Evolutionary conservation across 2,329 filamentous ascomycete species (phyloP), one percentile per base, ranked within the genome.

Genomic region (Cordyceps cicadae): DNA sequence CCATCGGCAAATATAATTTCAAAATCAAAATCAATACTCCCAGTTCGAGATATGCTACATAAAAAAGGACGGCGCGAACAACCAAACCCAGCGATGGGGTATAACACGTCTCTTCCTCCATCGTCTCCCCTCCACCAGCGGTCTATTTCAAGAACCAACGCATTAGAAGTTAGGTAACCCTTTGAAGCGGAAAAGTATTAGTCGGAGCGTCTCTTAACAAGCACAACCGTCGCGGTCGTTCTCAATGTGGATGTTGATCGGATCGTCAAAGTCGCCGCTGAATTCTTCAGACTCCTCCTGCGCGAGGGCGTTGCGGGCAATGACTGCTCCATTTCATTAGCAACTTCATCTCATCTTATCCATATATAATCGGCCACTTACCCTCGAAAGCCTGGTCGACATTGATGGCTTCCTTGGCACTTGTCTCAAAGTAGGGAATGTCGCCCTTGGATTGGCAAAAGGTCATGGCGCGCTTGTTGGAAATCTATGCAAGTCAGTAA

Each of bases 241-340:
- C 76, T 96, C 92, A 67, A 97, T 89, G 76, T 96, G 91, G 74
- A 99, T 97, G 75, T 96, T 96, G 77, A 99, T 97, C 55, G 93
- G 93, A 73, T 97, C 94, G 70, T 92, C 91, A 79, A 96, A 99
- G 74, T 97, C 94, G 63, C 92, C 92, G 74, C 89, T 95, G 77
- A 95, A 99, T 75, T 99, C 94, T 73, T 97, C 93, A 1, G 92
- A 93, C 76, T 97, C 94, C 78, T 99, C 94, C 76, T 99, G 94
- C 19, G 90, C 90, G 50, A 99, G 83, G 19, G 94, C 94, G 71
- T 97, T 96, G 71, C 92, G 87, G 67, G 94, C 94, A 74, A 99
- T 99, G 53, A 97, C 94, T 96, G 57, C 2, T 19, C 21, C 37
- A 19, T 14, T 12, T 50, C 24, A 11, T 63, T 55, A 60, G 65